Base-by-base conservation (phyloP, 208 protist species). In the Acanthamoeba polyphaga region DNA sequence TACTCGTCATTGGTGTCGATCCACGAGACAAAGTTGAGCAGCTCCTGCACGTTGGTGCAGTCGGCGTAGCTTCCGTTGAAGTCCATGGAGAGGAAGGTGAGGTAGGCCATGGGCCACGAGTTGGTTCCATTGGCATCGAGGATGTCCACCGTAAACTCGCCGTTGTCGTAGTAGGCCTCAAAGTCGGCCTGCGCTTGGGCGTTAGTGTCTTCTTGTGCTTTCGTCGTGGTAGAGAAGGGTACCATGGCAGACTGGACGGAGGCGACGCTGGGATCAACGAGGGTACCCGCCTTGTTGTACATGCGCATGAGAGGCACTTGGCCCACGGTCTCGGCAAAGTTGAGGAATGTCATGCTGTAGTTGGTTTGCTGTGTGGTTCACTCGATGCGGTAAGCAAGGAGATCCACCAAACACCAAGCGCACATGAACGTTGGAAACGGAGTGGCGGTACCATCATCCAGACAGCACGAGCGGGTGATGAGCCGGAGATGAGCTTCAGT, bases 61-160 rank as follows among this genome's bases (percentile, higher is more conserved):
- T 89, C 80, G 22, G 0, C n/a, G 17, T 8, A 4, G 29, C 19
- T 60, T 1, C 0, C 27, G 22, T 60, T 89, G 0, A 7, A 0
- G 17, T 89, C 24, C 51, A 89, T 27, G 51, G 80, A 0, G 51
- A 89, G 24, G 80, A 89, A 89, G 46, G 80, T 89, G 1, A 89
- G 51, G 51, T 89, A 89, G 46, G 80, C 0, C 80, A 89, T 89
- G 15, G 80, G 80, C 80, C 80, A 89, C 3, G 80, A 89, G 27
- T 10, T 0, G 1, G 1, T 49, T 29, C 80, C 80, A 3, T 24
- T 10, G 24, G 3, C 80, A 29, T 89, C 10, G 51, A 66, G 0
- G 51, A 89, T 89, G 53, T 89, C 80, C 10, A 89, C 51, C 0
- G 51, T 43, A 9, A 89, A 89, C 53, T 8, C 22, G 46, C 46